Evolutionary conservation across 192 early-diverging fungal genomes (phyloP).

Genomic region (Jimgerdemannia lactiflua): DNA sequence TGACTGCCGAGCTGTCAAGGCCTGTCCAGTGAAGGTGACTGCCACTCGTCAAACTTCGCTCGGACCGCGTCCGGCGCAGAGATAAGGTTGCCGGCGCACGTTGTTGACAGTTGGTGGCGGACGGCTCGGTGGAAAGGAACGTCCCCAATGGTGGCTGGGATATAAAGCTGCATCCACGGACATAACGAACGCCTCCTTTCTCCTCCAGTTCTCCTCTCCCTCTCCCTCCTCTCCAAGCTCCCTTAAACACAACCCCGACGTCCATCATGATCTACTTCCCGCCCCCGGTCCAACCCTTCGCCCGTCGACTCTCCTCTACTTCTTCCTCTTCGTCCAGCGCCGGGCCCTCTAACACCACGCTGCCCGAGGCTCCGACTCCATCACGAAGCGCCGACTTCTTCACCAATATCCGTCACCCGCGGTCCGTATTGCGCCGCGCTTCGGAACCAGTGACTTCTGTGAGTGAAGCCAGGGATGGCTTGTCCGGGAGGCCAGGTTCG

Average conservation of each 20-base stretch:
- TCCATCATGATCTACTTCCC: background rate
- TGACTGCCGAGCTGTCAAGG: too few species aligned
- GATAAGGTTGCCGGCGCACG: too few species aligned
- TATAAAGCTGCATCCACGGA: too few species aligned
- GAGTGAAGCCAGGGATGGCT: background rate
- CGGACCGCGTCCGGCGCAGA: too few species aligned
- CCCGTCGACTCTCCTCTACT: background rate
- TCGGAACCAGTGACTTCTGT: background rate
- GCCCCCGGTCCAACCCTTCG: background rate
- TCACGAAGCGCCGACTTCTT: background rate
- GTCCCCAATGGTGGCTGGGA: too few species aligned
- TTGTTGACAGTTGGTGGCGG: too few species aligned
- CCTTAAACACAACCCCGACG: background rate
- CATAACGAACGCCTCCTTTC: background rate
- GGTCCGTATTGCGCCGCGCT: too few species aligned
- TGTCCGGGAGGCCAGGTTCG: background rate
- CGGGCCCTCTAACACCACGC: background rate
- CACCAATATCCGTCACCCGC: background rate
- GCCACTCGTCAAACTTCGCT: too few species aligned
- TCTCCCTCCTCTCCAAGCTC: background rate
- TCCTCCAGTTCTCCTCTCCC: background rate
- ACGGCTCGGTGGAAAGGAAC: too few species aligned
- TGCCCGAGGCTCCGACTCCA: background rate
- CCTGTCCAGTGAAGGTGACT: too few species aligned
- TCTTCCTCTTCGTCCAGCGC: background rate